Evolutionary conservation across 441 rosid species (phyloP).

Genomic region (Syzygium malaccense): DNA sequence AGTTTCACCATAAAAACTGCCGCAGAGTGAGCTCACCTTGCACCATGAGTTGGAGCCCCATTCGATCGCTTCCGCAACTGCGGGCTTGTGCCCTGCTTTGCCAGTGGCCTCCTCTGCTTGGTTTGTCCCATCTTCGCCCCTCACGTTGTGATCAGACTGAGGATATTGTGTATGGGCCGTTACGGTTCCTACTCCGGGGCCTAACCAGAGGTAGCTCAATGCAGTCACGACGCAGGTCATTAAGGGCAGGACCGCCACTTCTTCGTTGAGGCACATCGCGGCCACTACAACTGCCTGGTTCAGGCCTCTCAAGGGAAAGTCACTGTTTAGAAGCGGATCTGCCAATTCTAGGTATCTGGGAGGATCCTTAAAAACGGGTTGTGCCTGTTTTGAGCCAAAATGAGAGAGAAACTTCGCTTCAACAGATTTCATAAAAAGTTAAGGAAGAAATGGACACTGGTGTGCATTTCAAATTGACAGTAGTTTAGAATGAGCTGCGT

Average conservation of each 20-base stretch:
- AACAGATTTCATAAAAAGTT: background rate
- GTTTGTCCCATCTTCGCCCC: background rate
- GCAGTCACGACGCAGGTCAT: conserved; percentile 71
- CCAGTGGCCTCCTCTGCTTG: background rate
- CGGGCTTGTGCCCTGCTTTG: conserved; percentile 34
- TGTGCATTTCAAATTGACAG: background rate
- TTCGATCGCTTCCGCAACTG: conserved; percentile 69
- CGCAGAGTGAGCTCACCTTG: background rate
- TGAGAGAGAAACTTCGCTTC: background rate
- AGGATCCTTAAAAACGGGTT: conserved; percentile 62
- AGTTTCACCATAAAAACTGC: background rate
- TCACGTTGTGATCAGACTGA: background rate
- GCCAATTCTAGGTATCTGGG: conserved; percentile 47
- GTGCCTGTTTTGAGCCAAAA: conserved; percentile 37
- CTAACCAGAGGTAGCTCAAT: conserved; percentile 48
- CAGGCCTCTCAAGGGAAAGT: conserved; percentile 47
- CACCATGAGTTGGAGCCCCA: conserved; percentile 65
- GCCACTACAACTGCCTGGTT: conserved; percentile 79
- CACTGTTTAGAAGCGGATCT: conserved; percentile 48
- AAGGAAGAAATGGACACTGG: background rate
- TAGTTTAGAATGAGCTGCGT: background rate
- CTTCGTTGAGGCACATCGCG: conserved; percentile 85
- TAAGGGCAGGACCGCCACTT: conserved; percentile 50
- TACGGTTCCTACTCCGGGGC: background rate
- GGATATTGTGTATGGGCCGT: background rate